Base-by-base conservation (phyloP, 148 eudicot species). In the Chenopodium album region DNA sequence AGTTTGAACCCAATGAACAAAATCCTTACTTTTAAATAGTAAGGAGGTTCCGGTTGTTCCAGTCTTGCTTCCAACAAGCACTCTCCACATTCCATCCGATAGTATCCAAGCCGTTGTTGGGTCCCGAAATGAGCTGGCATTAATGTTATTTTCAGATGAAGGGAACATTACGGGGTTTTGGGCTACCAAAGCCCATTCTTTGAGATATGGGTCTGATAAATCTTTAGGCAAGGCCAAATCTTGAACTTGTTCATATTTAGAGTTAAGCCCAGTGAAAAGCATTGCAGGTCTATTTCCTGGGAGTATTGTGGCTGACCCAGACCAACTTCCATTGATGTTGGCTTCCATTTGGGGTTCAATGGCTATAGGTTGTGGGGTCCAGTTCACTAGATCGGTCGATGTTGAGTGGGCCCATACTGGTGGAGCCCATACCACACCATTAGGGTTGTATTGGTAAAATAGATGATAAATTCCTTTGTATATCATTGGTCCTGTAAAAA, bases 361-460 rank as follows among this genome's bases (percentile, higher is more conserved):
- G n/a, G 93, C 90, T 0, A 69, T 31, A 0, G 80, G 75, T 20
- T 82, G 97, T 6, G 88, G 94, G 20, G 73, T 76, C 98, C 98
- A 94, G 78, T 94, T 91, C 14, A 94, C 52, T 1, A 92, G 90
- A 71, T 94, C 97, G 0, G n/a, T 70, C 2, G 98, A 94, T 41
- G 88, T 86, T 7, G 98, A 90, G 76, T 94, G 97, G 11, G 85
- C 98, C 97, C 97, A 94, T 11, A 85, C 87, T 8, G 88, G 90
- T 71, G 87, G 87, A 6, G 91, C 92, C 90, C 92, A 90, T 0
- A 52, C 76, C 31, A 87, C 79, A 11, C 86, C 97, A 1, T 77
- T 37, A 0, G 97, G 95, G 69, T 92, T 91, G 88, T 89, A 92
- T 70, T 94, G 97, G 75, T 94, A 94, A 83, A 92, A 94, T 13